Conservation (phyloP, 352 stramenopile species). For the Peronosclerospora sorghi region DNA sequence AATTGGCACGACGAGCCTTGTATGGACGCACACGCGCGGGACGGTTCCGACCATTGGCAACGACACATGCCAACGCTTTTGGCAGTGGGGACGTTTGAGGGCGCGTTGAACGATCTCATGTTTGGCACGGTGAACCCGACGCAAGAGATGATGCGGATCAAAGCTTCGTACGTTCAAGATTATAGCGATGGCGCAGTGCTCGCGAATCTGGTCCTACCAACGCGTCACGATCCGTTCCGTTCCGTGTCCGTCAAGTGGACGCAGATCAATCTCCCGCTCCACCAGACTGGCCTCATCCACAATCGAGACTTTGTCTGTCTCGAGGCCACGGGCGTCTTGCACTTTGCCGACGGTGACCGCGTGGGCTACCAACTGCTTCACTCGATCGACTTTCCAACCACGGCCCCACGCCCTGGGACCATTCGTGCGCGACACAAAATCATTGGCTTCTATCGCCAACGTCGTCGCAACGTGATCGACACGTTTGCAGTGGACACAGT, state of each 20-base stretch:
- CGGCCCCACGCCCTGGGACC: conserved; percentile 9
- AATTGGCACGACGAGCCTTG: conserved; percentile 1
- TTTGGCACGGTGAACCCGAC: conserved; percentile 35
- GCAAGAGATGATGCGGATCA: conserved; percentile 35
- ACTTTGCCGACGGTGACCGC: conserved; percentile 16
- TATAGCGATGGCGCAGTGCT: conserved; percentile 34
- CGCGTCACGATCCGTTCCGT: conserved; percentile 21
- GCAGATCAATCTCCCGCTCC: conserved; percentile 22
- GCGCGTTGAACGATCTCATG: conserved; percentile 49
- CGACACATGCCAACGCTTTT: conserved; percentile 30
- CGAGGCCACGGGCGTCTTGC: conserved; percentile 19
- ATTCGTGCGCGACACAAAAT: conserved; percentile 33
- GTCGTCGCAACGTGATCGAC: conserved; percentile 24
- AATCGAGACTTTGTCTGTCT: conserved; percentile 30
- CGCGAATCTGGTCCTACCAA: conserved; percentile 24
- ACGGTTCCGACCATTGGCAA: no score
- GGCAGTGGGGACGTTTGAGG: conserved; percentile 29
- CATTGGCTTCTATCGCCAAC: conserved; percentile 31
- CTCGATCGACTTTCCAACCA: conserved; percentile 32
- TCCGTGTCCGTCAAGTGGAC: conserved; percentile 34
- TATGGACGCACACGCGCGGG: conserved; percentile 4
- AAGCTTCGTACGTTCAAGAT: conserved; percentile 33
- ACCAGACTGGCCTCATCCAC: conserved; percentile 13
- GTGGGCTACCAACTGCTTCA: conserved; percentile 31
- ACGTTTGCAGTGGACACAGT: conserved; percentile 21